Conservation (phyloP, 176 grass and related monocot genomes). For the Cymbopogon citratus region DNA sequence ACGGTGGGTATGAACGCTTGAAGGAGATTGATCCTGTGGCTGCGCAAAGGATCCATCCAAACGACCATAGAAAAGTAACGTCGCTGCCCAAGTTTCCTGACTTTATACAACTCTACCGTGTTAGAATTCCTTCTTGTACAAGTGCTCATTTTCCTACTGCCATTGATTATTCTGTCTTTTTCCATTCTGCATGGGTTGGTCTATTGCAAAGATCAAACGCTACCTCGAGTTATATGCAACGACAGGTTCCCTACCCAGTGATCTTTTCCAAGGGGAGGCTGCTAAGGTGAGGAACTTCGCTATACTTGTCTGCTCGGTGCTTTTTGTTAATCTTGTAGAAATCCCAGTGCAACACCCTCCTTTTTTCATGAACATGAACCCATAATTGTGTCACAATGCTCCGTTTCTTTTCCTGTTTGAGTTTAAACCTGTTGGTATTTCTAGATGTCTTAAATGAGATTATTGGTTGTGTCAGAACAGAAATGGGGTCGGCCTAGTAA, state of each 20-base stretch:
- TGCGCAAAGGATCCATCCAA: constrained; percentile 77
- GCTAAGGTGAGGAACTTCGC: constrained; percentile 50
- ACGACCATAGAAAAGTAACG: constrained; percentile 78
- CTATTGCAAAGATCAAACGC: constrained; percentile 54
- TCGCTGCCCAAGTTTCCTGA: not conserved
- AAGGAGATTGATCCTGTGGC: constrained; percentile 74
- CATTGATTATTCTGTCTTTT: not conserved
- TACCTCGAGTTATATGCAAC: constrained; percentile 74
- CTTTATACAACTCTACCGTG: not conserved
- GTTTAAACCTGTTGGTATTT: not conserved
- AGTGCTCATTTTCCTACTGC: not conserved
- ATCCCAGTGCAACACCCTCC: not conserved
- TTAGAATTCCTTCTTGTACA: constrained; percentile 23
- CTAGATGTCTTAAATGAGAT: constrained; percentile 18
- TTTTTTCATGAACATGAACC: constrained; percentile 1
- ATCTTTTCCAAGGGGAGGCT: constrained; percentile 67
- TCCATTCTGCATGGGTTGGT: not conserved
- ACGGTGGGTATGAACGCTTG: constrained; percentile 40
- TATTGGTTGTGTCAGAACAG: constrained; percentile 57
- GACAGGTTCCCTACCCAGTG: constrained; percentile 65
- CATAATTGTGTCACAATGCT: not conserved
- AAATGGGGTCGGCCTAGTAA: constrained; percentile 61
- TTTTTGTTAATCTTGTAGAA: not conserved
- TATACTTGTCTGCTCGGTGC: not conserved
- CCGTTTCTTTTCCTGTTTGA: not conserved